phyloP scores from a whole-genome alignment of 768 basidiomycete genomes.

The Leccinum broughii region DNA sequence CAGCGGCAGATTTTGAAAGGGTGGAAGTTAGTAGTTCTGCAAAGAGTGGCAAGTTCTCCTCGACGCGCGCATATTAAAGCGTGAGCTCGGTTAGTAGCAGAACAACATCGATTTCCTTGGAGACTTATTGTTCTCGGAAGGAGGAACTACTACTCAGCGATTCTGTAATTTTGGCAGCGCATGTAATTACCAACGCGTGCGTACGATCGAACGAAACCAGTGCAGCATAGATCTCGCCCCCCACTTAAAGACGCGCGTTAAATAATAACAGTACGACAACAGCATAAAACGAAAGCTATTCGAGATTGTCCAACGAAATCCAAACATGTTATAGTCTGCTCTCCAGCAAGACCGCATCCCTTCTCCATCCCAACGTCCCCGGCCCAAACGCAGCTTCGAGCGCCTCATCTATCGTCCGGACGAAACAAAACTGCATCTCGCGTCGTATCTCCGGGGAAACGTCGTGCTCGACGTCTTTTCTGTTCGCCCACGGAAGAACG shows the following conservation, averaged over 20 bases:
- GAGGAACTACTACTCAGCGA: constrained; percentile 7
- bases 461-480: constrained; percentile 87
- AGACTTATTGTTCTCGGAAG: constrained; percentile 31
- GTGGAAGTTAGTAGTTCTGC: neutral
- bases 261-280: neutral
- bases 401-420: constrained; percentile 75
- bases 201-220: neutral
- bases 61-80: constrained; percentile 5
- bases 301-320: neutral
- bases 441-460: constrained; percentile 69
- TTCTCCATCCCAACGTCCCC: constrained; percentile 64
- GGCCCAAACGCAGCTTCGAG: constrained; percentile 83
- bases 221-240: neutral
- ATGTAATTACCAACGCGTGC: neutral
- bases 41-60: neutral
- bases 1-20: neutral
- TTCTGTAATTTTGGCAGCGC: constrained; percentile 6
- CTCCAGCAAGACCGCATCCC: constrained; percentile 50
- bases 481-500: constrained; percentile 81
- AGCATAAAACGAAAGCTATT: neutral
- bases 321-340: constrained; percentile 45
- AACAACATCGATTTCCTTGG: constrained; percentile 22
- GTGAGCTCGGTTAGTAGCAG: neutral
- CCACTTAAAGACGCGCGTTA: neutral
- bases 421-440: constrained; percentile 82